phyloP scores from a whole-genome alignment of 176 grass and related monocot genomes.

The Bonia amplexicaulis region DNA sequence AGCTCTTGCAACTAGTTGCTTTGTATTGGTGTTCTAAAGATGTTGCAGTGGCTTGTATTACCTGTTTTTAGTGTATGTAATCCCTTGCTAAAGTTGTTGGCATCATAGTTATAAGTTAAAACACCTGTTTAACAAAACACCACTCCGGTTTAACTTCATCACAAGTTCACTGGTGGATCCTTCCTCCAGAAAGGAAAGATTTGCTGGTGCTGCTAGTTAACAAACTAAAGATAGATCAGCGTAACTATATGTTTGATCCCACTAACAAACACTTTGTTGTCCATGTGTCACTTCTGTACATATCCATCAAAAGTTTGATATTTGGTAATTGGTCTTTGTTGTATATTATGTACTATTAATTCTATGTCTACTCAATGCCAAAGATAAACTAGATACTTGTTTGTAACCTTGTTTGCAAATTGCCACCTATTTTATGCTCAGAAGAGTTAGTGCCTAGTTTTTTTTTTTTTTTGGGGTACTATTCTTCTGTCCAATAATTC shows the following conservation, averaged over 20 bases:
- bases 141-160: background rate
- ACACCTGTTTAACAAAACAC: background rate
- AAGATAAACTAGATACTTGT: background rate
- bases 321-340: background rate
- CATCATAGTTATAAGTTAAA: background rate
- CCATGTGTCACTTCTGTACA: background rate
- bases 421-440: background rate
- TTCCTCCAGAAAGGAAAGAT: background rate
- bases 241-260: background rate
- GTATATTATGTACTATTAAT: background rate
- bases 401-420: background rate
- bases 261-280: background rate
- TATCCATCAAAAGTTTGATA: background rate
- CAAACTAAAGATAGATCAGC: background rate
- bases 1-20: background rate
- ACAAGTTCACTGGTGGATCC: background rate
- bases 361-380: background rate
- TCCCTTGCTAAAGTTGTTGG: background rate
- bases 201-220: background rate
- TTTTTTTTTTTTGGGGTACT: too few relatives aligned
- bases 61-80: background rate
- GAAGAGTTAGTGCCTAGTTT: background rate
- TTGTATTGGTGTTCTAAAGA: background rate
- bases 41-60: background rate
- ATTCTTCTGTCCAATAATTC: too few relatives aligned